A percentile compares a stretch with the other conserved stretches of the same genome.
These are phyloP conservation scores for Oryza meyeriana DNA, from an alignment of 176 grass and related monocot genomes.

Conservation along the genomic window DNA sequence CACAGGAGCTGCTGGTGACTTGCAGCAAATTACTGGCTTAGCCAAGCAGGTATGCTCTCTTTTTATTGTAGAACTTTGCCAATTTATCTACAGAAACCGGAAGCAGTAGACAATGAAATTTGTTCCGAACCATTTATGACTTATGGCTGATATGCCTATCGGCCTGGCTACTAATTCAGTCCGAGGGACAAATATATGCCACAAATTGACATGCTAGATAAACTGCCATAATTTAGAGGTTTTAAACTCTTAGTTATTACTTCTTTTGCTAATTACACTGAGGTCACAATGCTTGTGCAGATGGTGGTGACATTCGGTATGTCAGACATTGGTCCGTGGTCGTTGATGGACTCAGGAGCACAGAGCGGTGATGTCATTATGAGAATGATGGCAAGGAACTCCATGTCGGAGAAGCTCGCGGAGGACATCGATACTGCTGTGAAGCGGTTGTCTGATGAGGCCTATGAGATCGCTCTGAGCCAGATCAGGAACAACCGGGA, in stretches of 20 bases:
- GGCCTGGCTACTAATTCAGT: neutral
- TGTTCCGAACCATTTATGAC: neutral
- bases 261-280: conserved; percentile 1
- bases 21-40: conserved; percentile 97
- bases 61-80: neutral
- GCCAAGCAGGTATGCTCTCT: conserved; percentile 74
- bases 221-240: neutral
- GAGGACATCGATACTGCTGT: conserved; percentile 84
- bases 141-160: neutral
- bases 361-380: conserved; percentile 86
- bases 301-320: conserved; percentile 96
- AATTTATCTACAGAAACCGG: neutral
- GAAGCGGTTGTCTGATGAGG: conserved; percentile 75
- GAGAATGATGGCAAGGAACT: conserved; percentile 98
- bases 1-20: conserved; percentile 94
- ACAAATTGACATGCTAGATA: neutral
- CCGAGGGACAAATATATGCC: neutral
- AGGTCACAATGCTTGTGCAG: conserved; percentile 38
- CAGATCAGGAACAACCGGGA: conserved; percentile 84
- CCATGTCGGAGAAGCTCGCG: conserved; percentile 95
- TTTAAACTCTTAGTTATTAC: neutral
- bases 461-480: conserved; percentile 65
- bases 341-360: conserved; percentile 73
- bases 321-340: conserved; percentile 97
- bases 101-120: neutral